Evolutionary conservation across 163 green algal species (phyloP).

Genomic region (Chlamydomonas reinhardtii): DNA sequence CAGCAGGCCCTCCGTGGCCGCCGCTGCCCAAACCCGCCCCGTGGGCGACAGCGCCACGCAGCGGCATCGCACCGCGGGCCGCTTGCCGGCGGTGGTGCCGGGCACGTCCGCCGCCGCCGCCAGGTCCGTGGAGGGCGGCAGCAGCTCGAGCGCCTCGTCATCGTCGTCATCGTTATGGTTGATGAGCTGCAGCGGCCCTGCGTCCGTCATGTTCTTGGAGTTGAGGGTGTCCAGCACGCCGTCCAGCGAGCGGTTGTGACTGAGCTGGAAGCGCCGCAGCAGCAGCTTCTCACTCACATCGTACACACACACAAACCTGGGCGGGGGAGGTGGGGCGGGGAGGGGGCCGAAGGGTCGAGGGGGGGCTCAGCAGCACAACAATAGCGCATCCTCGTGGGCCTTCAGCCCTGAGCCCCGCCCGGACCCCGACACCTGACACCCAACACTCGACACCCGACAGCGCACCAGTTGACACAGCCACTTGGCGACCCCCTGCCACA

Average conservation of each 20-base stretch:
- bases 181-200: constrained; percentile 90
- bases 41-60: constrained; percentile 90
- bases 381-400: too few relatives aligned
- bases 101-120: constrained; percentile 57
- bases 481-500: too few relatives aligned
- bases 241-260: constrained; percentile 77
- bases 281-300: constrained; percentile 92
- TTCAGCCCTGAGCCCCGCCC: too few relatives aligned
- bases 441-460: too few relatives aligned
- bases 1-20: constrained; percentile 90
- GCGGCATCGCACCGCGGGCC: constrained; percentile 64
- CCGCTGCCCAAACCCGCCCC: constrained; percentile 87
- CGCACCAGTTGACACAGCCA: too few relatives aligned
- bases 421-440: too few relatives aligned
- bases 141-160: constrained; percentile 52
- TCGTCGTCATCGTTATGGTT: constrained; percentile 55
- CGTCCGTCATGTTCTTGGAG: constrained; percentile 90
- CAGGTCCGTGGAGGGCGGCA: constrained; percentile 54
- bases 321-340: background rate
- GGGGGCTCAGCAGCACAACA: constrained; percentile 67
- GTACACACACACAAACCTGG: constrained; percentile 93
- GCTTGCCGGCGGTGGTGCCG: constrained; percentile 60
- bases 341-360: too few relatives aligned
- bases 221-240: constrained; percentile 96
- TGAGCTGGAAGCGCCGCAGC: constrained; percentile 87